These are phyloP conservation scores for Helotiales sp. DNA, from an alignment of 2,329 filamentous ascomycete species.

Conservation along the genomic window DNA sequence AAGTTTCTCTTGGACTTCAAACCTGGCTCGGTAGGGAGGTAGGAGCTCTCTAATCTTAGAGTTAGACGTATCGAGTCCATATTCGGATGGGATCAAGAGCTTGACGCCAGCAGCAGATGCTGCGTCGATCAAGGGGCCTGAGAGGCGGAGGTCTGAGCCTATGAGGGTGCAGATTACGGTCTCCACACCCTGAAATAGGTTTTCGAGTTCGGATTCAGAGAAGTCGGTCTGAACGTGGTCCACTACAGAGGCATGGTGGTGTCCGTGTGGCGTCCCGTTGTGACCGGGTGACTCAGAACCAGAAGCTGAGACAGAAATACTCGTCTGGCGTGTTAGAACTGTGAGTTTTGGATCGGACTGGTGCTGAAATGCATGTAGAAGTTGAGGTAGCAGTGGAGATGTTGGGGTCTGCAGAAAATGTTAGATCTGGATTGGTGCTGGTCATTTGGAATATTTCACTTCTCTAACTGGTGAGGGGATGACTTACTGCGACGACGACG, in stretches of 20 bases:
- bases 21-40: conserved; percentile 23
- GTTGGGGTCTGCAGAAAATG: conserved; percentile 25
- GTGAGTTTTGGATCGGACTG: conserved; percentile 3
- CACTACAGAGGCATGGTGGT: conserved; percentile 1
- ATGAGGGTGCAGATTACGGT: conserved; percentile 20
- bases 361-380: conserved; percentile 25
- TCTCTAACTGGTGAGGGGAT: background rate
- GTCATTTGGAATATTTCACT: background rate
- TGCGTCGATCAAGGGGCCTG: conserved; percentile 5
- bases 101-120: conserved; percentile 6
- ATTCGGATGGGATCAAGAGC: conserved; percentile 26
- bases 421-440: background rate
- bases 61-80: conserved; percentile 25
- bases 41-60: conserved; percentile 14
- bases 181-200: conserved; percentile 3
- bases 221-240: conserved; percentile 25
- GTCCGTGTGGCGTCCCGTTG: background rate
- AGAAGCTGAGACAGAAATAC: background rate
- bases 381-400: conserved; percentile 22
- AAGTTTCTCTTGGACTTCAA: conserved; percentile 22
- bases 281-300: background rate
- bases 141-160: conserved; percentile 27
- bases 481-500: conserved; percentile 20
- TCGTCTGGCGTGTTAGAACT: conserved; percentile 26
- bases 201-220: background rate